A percentile compares a stretch with the other conserved stretches of the same genome.
phyloP scores from a whole-genome alignment of 2,329 filamentous ascomycete species.

The Claviceps citrina region DNA sequence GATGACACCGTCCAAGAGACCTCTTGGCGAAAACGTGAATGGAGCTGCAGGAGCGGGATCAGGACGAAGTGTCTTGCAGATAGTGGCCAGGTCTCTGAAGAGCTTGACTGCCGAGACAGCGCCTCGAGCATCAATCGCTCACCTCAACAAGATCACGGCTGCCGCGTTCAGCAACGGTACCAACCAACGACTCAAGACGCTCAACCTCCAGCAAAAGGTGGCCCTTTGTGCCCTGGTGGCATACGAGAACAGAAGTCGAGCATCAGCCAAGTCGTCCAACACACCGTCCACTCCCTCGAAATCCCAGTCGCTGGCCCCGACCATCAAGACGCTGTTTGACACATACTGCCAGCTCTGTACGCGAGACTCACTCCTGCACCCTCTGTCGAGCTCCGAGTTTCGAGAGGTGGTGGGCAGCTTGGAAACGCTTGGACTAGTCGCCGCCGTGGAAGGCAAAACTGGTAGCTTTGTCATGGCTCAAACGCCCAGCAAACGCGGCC shows the following conservation, averaged over 20 bases:
- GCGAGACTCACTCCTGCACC: conserved; percentile 74
- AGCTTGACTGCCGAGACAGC: conserved; percentile 60
- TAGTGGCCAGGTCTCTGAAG: conserved; percentile 39
- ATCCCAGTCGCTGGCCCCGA: conserved; percentile 48
- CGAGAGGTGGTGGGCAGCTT: conserved; percentile 80
- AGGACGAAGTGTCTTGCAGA: conserved; percentile 29
- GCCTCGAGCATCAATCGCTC: conserved; percentile 74
- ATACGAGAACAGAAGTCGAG: conserved; percentile 60
- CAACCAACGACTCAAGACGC: conserved; percentile 63
- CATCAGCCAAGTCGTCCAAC: conserved; percentile 26
- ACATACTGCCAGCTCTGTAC: conserved; percentile 73
- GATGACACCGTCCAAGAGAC: conserved; percentile 56
- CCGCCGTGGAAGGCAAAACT: conserved; percentile 51
- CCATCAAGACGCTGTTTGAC: conserved; percentile 69
- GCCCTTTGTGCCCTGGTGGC: conserved; percentile 78
- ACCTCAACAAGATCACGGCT: conserved; percentile 82
- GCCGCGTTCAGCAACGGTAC: conserved; percentile 83
- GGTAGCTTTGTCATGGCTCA: conserved; percentile 49
- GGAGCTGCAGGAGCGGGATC: conserved; percentile 24
- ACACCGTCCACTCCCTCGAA: conserved; percentile 44
- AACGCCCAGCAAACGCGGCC: conserved; percentile 56
- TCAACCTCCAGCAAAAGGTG: conserved; percentile 94
- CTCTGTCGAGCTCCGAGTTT: conserved; percentile 83
- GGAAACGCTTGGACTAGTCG: conserved; percentile 73
- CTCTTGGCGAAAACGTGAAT: conserved; percentile 70